These are phyloP conservation scores for Dichotomocladium elegans DNA, from an alignment of 371 early-diverging fungal genomes.

Conservation along the genomic window DNA sequence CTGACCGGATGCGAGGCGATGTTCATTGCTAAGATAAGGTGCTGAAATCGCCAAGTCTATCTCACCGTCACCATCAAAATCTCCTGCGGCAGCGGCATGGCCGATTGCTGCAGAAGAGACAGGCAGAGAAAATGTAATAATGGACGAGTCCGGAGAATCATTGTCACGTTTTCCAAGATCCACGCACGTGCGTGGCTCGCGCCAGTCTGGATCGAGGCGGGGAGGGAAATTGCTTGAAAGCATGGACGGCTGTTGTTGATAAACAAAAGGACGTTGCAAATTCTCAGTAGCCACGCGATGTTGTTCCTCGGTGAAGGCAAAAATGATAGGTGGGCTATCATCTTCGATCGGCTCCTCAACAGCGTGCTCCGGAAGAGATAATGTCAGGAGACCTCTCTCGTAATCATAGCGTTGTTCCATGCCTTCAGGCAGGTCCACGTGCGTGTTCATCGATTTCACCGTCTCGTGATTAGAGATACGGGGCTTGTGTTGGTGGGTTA, in stretches of 20 bases:
- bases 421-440: too few relatives aligned
- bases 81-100: constrained; percentile 57
- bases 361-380: too few relatives aligned
- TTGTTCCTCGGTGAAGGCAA: too few relatives aligned
- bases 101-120: constrained; percentile 64
- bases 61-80: constrained; percentile 64
- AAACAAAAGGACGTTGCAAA: too few relatives aligned
- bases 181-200: not conserved
- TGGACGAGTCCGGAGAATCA: not conserved
- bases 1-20: constrained; percentile 50
- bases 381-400: not conserved
- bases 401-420: not conserved
- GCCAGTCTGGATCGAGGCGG: not conserved
- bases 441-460: too few relatives aligned
- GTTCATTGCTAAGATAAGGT: constrained; percentile 49
- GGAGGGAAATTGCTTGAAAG: too few relatives aligned
- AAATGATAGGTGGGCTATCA: too few relatives aligned
- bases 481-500: too few relatives aligned
- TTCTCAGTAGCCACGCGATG: too few relatives aligned
- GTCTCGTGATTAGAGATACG: too few relatives aligned
- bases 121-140: constrained; percentile 38
- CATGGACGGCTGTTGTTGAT: too few relatives aligned
- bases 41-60: constrained; percentile 69
- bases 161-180: not conserved
- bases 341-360: too few relatives aligned